Conservation (phyloP, 805 yeast genomes). For the Ogataea parapolymorpha region DNA sequence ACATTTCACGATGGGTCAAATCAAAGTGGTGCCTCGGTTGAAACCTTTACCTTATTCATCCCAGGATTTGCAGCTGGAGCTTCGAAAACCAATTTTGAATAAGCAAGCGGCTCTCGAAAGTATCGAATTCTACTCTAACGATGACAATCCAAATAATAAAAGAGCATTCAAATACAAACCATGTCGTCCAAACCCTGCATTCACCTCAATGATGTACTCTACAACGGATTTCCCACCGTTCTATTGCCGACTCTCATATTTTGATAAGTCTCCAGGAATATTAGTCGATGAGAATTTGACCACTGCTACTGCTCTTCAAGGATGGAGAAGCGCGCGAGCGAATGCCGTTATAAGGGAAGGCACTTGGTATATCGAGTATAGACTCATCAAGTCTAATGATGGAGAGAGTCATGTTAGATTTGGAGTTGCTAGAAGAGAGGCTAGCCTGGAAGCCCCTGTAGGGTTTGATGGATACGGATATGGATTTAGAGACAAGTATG, state of each 20-base stretch:
- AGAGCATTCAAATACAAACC: constrained; percentile 79
- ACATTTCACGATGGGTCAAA: constrained; percentile 1
- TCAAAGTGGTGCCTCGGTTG: constrained; percentile 26
- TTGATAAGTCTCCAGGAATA: constrained; percentile 67
- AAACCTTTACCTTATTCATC: constrained; percentile 35
- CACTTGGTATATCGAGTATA: constrained; percentile 72
- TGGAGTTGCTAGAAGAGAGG: constrained; percentile 83
- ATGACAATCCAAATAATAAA: constrained; percentile 78
- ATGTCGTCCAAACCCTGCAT: constrained; percentile 65
- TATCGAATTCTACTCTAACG: constrained; percentile 42
- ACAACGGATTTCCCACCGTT: constrained; percentile 74
- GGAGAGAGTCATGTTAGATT: constrained; percentile 56
- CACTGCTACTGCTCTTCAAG: constrained; percentile 56
- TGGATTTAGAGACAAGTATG: constrained; percentile 76
- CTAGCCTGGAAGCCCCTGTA: constrained; percentile 89
- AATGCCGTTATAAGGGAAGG: constrained; percentile 80
- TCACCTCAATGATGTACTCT: constrained; percentile 57
- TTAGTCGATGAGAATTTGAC: constrained; percentile 37
- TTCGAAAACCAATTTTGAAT: constrained; percentile 20
- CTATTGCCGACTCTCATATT: constrained; percentile 51
- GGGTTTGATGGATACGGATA: constrained; percentile 95
- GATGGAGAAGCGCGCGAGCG: constrained; percentile 79
- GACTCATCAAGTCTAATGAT: constrained; percentile 37
- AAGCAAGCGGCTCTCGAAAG: constrained; percentile 12
- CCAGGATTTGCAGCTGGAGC: constrained; percentile 25